phyloP scores from a whole-genome alignment of 2,329 filamentous ascomycete genomes.

The Pestalotiopsis sp. region DNA sequence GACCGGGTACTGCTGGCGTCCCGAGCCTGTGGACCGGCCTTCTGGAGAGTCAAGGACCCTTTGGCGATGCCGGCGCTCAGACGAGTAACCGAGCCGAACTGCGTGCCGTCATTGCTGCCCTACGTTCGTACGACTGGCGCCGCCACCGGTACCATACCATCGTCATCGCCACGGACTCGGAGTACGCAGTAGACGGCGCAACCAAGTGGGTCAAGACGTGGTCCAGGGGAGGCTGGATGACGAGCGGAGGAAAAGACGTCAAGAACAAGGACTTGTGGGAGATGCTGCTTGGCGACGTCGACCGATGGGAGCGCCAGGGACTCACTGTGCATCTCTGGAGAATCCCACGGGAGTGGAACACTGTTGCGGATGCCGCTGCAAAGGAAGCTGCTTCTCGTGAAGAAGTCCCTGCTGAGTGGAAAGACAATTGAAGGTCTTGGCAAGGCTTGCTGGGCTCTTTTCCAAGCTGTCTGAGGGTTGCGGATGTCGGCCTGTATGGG shows the following conservation, averaged over 20 bases:
- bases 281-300: constrained; percentile 43
- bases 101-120: constrained; percentile 53
- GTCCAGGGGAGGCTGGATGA: constrained; percentile 48
- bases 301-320: constrained; percentile 28
- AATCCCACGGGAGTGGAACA: constrained; percentile 47
- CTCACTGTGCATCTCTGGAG: constrained; percentile 49
- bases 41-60: constrained; percentile 47
- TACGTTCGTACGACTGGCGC: constrained; percentile 46
- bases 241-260: constrained; percentile 32
- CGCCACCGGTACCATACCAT: constrained; percentile 42
- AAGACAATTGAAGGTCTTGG: not conserved
- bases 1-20: constrained; percentile 16
- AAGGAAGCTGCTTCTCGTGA: constrained; percentile 20
- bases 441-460: not conserved
- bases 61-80: constrained; percentile 36
- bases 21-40: constrained; percentile 27
- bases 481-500: too few relatives aligned
- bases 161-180: constrained; percentile 57
- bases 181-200: constrained; percentile 49
- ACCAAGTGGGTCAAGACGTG: constrained; percentile 46
- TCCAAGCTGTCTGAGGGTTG: too few relatives aligned
- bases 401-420: not conserved
- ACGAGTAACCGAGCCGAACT: constrained; percentile 59
- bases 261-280: constrained; percentile 58
- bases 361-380: constrained; percentile 39